Conservation (phyloP, 192 early-diverging fungal genomes). For the Gaertneriomyces sp. region DNA sequence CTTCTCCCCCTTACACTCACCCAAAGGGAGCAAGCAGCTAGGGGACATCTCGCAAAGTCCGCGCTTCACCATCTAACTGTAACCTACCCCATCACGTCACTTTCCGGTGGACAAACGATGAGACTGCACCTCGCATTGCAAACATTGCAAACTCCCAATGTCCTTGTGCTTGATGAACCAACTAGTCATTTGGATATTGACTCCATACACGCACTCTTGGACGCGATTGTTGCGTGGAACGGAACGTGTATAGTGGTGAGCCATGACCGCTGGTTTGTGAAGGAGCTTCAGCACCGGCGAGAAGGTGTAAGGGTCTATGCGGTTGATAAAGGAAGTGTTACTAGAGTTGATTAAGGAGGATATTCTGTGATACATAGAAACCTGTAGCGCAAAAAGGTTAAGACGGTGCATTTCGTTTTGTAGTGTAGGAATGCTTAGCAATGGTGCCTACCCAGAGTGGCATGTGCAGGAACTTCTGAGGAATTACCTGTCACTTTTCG, state of each 20-base stretch:
- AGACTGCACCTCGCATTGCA: constrained; percentile 67
- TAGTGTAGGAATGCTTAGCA: too few species aligned
- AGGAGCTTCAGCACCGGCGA: constrained; percentile 22
- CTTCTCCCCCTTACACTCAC: not conserved
- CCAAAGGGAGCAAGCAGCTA: constrained; percentile 51
- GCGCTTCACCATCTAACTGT: constrained; percentile 57
- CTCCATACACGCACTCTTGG: constrained; percentile 71
- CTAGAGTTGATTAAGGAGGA: too few species aligned
- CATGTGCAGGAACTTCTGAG: too few species aligned
- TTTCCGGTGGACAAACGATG: constrained; percentile 82
- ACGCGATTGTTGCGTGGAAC: constrained; percentile 63
- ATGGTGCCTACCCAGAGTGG: too few species aligned
- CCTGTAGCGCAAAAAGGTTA: too few species aligned
- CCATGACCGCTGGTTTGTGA: constrained; percentile 86
- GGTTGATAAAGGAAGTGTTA: too few species aligned
- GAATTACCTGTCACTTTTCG: too few species aligned
- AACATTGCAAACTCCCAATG: constrained; percentile 22
- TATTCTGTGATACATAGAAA: too few species aligned
- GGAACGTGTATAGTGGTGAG: constrained; percentile 79
- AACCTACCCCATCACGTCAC: constrained; percentile 51
- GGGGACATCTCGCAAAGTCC: constrained; percentile 74
- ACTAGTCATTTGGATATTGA: constrained; percentile 91
- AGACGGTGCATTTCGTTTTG: too few species aligned
- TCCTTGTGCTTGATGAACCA: constrained; percentile 46
- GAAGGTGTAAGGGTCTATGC: too few species aligned